Evolutionary conservation across 1,284 basidiomycete genomes (phyloP).

Genomic region (Leccinum pachyderme): DNA sequence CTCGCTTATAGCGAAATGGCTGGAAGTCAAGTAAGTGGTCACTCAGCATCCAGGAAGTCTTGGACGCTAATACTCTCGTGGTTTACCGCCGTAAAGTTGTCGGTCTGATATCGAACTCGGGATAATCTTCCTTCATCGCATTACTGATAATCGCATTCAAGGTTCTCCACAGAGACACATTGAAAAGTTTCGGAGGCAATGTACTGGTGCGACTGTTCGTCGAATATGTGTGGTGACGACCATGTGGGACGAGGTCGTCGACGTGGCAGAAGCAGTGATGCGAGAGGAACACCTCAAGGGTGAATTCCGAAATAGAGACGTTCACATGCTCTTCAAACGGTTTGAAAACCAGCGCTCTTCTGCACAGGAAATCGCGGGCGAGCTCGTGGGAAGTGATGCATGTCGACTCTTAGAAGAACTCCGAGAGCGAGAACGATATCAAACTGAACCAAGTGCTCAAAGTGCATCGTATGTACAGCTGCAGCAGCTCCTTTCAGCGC

Average conservation of each 20-base stretch:
- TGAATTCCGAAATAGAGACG: neutral
- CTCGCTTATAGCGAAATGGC: neutral
- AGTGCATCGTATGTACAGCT: neutral
- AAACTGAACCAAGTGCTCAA: neutral
- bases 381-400: neutral
- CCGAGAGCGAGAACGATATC: neutral
- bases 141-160: constrained; percentile 9
- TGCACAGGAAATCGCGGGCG: neutral
- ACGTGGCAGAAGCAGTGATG: constrained; percentile 1
- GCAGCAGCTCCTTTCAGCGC: neutral
- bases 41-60: neutral
- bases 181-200: constrained; percentile 2
- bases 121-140: constrained; percentile 10
- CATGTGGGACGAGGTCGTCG: constrained; percentile 11
- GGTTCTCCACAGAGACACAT: constrained; percentile 1
- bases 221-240: constrained; percentile 10
- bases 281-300: constrained; percentile 2
- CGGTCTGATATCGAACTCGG: neutral
- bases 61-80: neutral
- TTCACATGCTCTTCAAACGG: neutral
- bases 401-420: neutral
- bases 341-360: constrained; percentile 7
- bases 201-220: neutral
- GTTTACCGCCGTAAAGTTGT: neutral
- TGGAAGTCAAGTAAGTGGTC: constrained; percentile 2